These are phyloP conservation scores for Psidium guajava DNA, from an alignment of 345 rosid species.

Conservation along the genomic window DNA sequence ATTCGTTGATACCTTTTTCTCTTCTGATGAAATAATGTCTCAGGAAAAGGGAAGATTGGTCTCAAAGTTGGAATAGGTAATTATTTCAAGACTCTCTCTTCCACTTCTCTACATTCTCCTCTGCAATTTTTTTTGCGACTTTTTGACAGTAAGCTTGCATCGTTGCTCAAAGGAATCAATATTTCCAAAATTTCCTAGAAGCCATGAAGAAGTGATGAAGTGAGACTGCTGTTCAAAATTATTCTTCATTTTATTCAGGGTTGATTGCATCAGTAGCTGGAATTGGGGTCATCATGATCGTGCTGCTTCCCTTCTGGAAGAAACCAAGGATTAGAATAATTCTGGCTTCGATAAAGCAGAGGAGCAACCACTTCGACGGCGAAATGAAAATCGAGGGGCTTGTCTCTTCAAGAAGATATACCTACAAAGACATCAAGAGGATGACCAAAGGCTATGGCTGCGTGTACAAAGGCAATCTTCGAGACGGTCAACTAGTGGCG, in stretches of 20 bases:
- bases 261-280: not conserved
- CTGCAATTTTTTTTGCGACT: not conserved
- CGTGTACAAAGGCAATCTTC: slow-evolving; percentile 17
- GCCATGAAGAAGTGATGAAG: too few relatives aligned
- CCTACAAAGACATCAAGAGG: slow-evolving; percentile 12
- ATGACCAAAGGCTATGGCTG: slow-evolving; percentile 19
- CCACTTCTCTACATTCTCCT: not conserved
- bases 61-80: not conserved
- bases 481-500: slow-evolving; percentile 20
- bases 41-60: rapidly evolving
- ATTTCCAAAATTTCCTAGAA: too few relatives aligned
- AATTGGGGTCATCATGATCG: not conserved
- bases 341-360: not conserved
- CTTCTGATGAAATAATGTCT: not conserved
- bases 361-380: not conserved
- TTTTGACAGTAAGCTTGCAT: not conserved
- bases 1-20: not conserved
- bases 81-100: not conserved
- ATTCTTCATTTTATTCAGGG: slow-evolving; percentile 4
- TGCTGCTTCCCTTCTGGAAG: not conserved
- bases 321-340: not conserved
- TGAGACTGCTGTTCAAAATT: not conserved
- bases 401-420: slow-evolving; percentile 9
- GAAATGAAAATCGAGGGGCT: not conserved
- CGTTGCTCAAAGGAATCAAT: not conserved